Base-by-base conservation (phyloP, 1,139 yeast species). In the Pichiaceae sp. region DNA sequence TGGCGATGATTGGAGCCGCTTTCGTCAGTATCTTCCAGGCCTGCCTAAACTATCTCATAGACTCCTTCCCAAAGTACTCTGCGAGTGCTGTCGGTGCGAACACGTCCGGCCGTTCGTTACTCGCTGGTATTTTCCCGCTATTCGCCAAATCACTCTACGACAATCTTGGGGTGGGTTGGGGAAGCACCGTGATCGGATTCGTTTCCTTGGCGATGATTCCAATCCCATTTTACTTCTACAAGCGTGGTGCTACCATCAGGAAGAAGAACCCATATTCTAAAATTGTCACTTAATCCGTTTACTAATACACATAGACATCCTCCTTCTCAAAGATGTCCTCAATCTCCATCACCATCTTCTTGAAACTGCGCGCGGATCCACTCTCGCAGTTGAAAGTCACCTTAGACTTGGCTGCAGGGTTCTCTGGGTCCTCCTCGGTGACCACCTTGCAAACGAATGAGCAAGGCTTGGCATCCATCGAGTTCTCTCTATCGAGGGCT, bases 21-120 rank as follows among this genome's bases (percentile, higher is more conserved):
- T 63, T 47, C 44, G 42, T 46, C 17, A 38, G 47, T 1, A 44
- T 60, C 31, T 56, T 57, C 20, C 56, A 57, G 11, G 50, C 56
- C 1, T 57, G 57, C 24, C 58, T 50, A 41, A 66, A 65, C 43
- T 82, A 81, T 49, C 63, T 80, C 32, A 77, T 77, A 5, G 80
- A 77, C 54, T 72, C 81, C 0, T 81, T 78, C 53, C 63, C 72
- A 23, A 60, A 64, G 19, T 75, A 70, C 44, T 77, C 87, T 9
- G 95, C 95, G 0, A 76, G 87, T 9, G 93, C 87, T 1, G 67
- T 84, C 56, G 94, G 93, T 4, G 87, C 89, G 9, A 83, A 79
- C 54, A 76, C 84, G 25, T 70, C 84, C 43, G 62, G 78, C 38
- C 68, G 95, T 52, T 78, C 83, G 39, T 49, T 72, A 2, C 63